Conservation (phyloP, 2,329 filamentous ascomycete genomes). For the Penicillium sclerotigenum region DNA sequence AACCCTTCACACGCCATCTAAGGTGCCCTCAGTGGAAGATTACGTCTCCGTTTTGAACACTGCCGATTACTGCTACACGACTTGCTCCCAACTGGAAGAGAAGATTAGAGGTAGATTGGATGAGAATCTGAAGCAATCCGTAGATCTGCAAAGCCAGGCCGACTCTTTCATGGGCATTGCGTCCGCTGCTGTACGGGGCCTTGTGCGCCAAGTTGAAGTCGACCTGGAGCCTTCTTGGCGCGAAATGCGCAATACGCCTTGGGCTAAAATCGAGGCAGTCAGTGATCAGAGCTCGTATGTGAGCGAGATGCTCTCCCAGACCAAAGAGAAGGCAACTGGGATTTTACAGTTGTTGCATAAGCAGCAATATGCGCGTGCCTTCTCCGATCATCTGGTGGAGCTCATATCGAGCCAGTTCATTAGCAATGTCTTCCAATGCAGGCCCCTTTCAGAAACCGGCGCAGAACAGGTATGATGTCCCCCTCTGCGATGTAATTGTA, state of each 20-base stretch:
- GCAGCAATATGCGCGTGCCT: constrained; percentile 88
- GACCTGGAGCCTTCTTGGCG: constrained; percentile 86
- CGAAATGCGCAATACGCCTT: constrained; percentile 95
- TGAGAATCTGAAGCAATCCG: constrained; percentile 66
- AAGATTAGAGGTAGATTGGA: constrained; percentile 92
- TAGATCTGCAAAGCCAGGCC: constrained; percentile 88
- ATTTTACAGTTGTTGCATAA: constrained; percentile 78
- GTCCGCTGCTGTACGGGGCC: constrained; percentile 75
- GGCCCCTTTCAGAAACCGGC: constrained; percentile 86
- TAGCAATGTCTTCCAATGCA: constrained; percentile 79
- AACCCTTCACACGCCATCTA: constrained; percentile 53
- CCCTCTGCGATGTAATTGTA: not conserved
- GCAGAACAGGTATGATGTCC: constrained; percentile 70
- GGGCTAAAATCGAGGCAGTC: constrained; percentile 89
- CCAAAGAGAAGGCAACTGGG: constrained; percentile 69
- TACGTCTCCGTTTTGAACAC: constrained; percentile 88
- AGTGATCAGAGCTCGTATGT: constrained; percentile 94
- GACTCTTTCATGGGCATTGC: constrained; percentile 95
- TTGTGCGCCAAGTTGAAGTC: constrained; percentile 79
- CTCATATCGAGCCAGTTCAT: constrained; percentile 76
- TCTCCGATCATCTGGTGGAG: constrained; percentile 95
- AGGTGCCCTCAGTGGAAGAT: constrained; percentile 62
- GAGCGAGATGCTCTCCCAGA: constrained; percentile 69
- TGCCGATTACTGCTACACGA: constrained; percentile 94
- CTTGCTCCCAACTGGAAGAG: constrained; percentile 89